phyloP scores from a whole-genome alignment of 2,329 filamentous ascomycete genomes.

The Hymenoscyphus repandus region DNA sequence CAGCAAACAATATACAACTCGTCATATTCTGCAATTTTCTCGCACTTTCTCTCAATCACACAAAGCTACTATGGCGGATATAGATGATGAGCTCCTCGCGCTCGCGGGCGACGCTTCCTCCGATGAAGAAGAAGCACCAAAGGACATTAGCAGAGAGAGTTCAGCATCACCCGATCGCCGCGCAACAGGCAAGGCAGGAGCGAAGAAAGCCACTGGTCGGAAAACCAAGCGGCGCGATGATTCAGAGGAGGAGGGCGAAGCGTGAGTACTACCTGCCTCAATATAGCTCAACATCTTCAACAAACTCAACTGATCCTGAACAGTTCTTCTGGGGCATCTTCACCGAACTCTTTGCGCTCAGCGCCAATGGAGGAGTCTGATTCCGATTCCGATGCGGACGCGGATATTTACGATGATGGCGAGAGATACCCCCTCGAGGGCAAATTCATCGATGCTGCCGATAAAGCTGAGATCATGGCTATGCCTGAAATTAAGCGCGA shows the following conservation, averaged over 20 bases:
- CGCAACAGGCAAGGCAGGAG: constrained; percentile 34
- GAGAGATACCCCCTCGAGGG: constrained; percentile 83
- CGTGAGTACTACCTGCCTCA: constrained; percentile 52
- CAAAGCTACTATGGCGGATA: constrained; percentile 59
- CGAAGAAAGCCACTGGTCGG: constrained; percentile 46
- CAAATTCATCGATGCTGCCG: constrained; percentile 67
- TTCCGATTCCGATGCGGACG: constrained; percentile 62
- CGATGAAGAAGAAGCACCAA: constrained; percentile 43
- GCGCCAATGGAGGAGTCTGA: constrained; percentile 88
- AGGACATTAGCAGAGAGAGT: constrained; percentile 48
- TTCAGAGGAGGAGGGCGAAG: constrained; percentile 75
- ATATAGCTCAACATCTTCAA: not conserved
- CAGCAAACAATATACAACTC: not conserved
- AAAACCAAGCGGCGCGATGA: constrained; percentile 47
- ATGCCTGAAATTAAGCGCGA: constrained; percentile 91
- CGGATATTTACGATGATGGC: constrained; percentile 47
- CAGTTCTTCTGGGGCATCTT: constrained; percentile 66
- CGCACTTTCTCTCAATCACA: constrained; percentile 1
- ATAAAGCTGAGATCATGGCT: constrained; percentile 74
- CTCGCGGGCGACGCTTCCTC: constrained; percentile 74
- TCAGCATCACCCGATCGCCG: constrained; percentile 46
- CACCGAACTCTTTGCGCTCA: constrained; percentile 71
- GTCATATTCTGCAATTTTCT: constrained; percentile 1
- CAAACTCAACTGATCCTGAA: constrained; percentile 7
- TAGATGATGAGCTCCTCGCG: constrained; percentile 90